These are phyloP conservation scores for Stropharia rugosoannulata DNA, from an alignment of 768 basidiomycete species.

Conservation along the genomic window DNA sequence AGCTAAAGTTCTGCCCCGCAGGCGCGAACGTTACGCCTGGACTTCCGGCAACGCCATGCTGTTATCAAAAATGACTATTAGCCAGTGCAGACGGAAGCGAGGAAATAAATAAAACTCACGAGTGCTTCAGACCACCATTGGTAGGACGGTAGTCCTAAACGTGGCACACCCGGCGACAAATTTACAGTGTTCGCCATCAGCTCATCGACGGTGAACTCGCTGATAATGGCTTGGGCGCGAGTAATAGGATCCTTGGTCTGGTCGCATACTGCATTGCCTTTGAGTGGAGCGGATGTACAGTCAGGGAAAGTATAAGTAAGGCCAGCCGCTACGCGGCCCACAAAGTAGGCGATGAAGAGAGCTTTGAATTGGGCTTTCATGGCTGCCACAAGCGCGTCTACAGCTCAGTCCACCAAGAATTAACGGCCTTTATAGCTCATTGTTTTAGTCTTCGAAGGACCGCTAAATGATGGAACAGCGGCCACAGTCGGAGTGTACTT, in stretches of 20 bases:
- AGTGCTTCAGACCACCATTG: conserved; percentile 64
- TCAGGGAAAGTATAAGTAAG: conserved; percentile 44
- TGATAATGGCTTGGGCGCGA: conserved; percentile 49
- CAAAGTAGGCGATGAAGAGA: conserved; percentile 11
- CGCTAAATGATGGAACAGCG: neutral
- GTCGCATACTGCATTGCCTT: conserved; percentile 47
- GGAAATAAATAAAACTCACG: conserved; percentile 28
- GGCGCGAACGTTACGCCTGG: conserved; percentile 51
- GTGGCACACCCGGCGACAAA: conserved; percentile 47
- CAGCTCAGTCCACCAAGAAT: neutral
- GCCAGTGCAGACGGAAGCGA: neutral
- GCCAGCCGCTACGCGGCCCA: conserved; percentile 9
- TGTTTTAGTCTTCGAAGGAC: neutral
- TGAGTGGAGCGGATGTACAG: conserved; percentile 45
- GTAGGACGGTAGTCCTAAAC: conserved; percentile 55
- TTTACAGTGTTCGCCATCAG: conserved; percentile 52
- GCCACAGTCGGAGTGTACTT: neutral
- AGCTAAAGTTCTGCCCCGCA: conserved; percentile 47
- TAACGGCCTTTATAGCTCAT: neutral
- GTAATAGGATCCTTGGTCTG: conserved; percentile 39
- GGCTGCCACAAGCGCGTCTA: neutral
- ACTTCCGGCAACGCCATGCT: conserved; percentile 57
- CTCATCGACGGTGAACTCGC: conserved; percentile 49
- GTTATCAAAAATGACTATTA: neutral
- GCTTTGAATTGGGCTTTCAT: conserved; percentile 14